Evolutionary conservation across 352 stramenopile genomes (phyloP).

Genomic region (Phytophthora foliorum): DNA sequence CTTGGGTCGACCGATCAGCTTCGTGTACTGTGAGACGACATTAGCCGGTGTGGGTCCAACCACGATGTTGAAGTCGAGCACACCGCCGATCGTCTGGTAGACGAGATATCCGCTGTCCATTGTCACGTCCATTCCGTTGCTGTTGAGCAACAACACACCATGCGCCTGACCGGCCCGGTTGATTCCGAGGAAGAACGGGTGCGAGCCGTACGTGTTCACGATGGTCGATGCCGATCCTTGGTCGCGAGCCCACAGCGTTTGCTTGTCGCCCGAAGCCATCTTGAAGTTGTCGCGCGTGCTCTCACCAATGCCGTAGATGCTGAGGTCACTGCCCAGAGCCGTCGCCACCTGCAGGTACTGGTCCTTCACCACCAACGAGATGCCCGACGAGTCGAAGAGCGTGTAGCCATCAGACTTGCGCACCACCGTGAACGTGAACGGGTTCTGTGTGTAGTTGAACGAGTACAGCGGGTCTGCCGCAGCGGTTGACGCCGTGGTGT

Average conservation of each 20-base stretch:
- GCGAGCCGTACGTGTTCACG: conserved; percentile 69
- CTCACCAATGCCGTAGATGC: conserved; percentile 53
- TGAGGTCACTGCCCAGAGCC: conserved; percentile 31
- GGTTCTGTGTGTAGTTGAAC: conserved; percentile 53
- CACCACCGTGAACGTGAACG: conserved; percentile 52
- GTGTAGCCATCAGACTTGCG: conserved; percentile 49
- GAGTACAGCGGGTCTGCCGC: conserved; percentile 25
- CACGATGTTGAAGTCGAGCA: conserved; percentile 74
- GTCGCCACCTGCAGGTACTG: conserved; percentile 54
- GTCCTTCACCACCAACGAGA: conserved; percentile 53
- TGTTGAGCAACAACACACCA: conserved; percentile 67
- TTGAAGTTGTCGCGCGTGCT: conserved; percentile 48
- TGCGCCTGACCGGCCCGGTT: conserved; percentile 53
- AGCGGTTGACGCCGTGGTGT: conserved; percentile 10
- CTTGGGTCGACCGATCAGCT: conserved; percentile 61
- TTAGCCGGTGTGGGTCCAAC: conserved; percentile 48
- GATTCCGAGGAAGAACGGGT: conserved; percentile 68
- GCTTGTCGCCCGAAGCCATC: conserved; percentile 53
- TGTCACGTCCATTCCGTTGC: conserved; percentile 76
- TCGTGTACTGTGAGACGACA: conserved; percentile 67
- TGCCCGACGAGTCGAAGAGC: conserved; percentile 52
- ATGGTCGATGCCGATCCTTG: conserved; percentile 40
- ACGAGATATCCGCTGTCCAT: conserved; percentile 48
- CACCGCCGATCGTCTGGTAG: conserved; percentile 65
- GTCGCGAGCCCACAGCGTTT: conserved; percentile 62